A percentile compares a stretch with the other conserved stretches of the same genome.
Conservation (phyloP, 371 early-diverging fungal genomes). For the Mortierella sp. region DNA sequence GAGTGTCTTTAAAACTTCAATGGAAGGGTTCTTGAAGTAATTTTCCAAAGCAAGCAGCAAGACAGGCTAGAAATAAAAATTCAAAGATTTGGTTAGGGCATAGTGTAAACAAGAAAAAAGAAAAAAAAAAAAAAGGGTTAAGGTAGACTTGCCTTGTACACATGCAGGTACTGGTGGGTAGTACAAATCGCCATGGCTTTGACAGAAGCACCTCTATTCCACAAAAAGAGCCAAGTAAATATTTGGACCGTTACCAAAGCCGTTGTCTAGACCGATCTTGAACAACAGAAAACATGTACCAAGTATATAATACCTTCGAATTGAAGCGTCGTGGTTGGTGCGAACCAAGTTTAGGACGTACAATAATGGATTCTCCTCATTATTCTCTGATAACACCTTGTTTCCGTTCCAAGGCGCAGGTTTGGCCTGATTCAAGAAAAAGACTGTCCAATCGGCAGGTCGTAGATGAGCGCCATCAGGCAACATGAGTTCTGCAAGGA, state of each 20-base stretch:
- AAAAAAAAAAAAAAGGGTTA: neutral
- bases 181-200: conserved; percentile 97
- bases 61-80: conserved; percentile 72
- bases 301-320: conserved; percentile 66
- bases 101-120: neutral
- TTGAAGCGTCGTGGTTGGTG: conserved; percentile 87
- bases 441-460: conserved; percentile 95
- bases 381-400: conserved; percentile 59
- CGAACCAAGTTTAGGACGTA: conserved; percentile 92
- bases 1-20: conserved; percentile 82
- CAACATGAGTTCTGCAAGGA: conserved; percentile 94
- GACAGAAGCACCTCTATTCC: conserved; percentile 81
- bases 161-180: conserved; percentile 88
- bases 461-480: conserved; percentile 96
- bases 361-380: conserved; percentile 72
- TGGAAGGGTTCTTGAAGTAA: conserved; percentile 84
- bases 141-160: conserved; percentile 81
- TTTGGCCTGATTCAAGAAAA: conserved; percentile 85
- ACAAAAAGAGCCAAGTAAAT: too few relatives aligned
- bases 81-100: neutral
- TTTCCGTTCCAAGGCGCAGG: conserved; percentile 64
- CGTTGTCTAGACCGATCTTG: neutral
- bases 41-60: conserved; percentile 91
- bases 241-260: too few relatives aligned
- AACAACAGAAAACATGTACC: neutral